These are phyloP conservation scores for Trichoderma harzianum DNA, from an alignment of 2,329 filamentous ascomycete species.

Conservation along the genomic window DNA sequence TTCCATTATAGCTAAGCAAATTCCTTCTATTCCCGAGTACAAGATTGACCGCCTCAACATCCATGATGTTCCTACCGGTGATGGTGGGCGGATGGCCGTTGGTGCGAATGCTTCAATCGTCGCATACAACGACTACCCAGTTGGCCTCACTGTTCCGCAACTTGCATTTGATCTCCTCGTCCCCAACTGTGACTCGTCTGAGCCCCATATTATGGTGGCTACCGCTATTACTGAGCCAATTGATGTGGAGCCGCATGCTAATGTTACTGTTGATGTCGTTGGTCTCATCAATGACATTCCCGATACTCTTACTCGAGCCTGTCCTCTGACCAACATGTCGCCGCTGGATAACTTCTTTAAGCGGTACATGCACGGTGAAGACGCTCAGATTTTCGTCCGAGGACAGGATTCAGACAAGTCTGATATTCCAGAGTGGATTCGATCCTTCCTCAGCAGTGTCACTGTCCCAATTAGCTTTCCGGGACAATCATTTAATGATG, in stretches of 20 bases:
- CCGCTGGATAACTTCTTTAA: conserved; percentile 80
- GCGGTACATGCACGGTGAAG: conserved; percentile 75
- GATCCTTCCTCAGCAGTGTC: conserved; percentile 74
- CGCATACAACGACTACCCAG: conserved; percentile 72
- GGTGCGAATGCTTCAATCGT: conserved; percentile 73
- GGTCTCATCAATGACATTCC: conserved; percentile 73
- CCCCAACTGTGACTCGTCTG: conserved; percentile 69
- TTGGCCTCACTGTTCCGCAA: conserved; percentile 72
- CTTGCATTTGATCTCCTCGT: conserved; percentile 84
- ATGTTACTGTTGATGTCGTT: conserved; percentile 66
- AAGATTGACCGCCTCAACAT: conserved; percentile 79
- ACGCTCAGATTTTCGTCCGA: conserved; percentile 77
- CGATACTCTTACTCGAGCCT: conserved; percentile 65
- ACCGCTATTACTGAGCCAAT: conserved; percentile 68
- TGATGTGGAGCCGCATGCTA: conserved; percentile 62
- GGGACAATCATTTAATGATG: conserved; percentile 72
- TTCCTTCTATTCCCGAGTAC: conserved; percentile 77
- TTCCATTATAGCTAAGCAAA: conserved; percentile 54
- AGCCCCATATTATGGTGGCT: conserved; percentile 75
- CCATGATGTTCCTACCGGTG: conserved; percentile 60
- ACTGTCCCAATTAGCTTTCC: conserved; percentile 83
- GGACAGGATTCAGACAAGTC: conserved; percentile 66
- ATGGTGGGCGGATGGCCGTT: conserved; percentile 60
- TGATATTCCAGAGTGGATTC: conserved; percentile 77
- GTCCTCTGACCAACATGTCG: conserved; percentile 73